Percentiles rank a stretch among this genome's conserved stretches.
Evolutionary conservation across 495 filamentous ascomycete genomes (phyloP).

Genomic region (Neurospora sp.): DNA sequence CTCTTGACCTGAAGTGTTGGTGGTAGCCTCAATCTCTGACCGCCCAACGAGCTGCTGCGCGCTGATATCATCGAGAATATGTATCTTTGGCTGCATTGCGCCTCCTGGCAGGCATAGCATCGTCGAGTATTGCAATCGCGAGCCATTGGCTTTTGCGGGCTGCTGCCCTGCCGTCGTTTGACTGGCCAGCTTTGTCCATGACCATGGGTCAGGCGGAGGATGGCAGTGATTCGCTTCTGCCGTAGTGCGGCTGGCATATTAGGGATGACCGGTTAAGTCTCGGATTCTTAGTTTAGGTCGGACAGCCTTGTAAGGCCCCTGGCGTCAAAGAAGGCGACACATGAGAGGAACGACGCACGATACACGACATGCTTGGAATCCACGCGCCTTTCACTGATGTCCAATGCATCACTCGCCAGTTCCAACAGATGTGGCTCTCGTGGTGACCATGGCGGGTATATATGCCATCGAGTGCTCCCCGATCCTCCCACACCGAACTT

Average conservation of each 20-base stretch:
- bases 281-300: neutral
- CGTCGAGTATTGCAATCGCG: neutral
- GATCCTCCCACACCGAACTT: neutral
- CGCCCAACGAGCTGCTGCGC: neutral
- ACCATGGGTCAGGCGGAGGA: neutral
- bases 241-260: neutral
- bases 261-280: neutral
- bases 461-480: neutral
- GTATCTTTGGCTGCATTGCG: neutral
- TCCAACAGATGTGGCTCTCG: neutral
- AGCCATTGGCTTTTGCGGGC: neutral
- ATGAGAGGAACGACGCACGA: neutral
- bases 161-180: neutral
- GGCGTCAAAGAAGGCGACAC: neutral
- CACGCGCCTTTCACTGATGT: neutral
- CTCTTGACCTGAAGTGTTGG: neutral
- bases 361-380: neutral
- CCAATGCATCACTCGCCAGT: neutral
- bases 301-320: constrained; percentile 2
- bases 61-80: neutral
- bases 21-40: neutral
- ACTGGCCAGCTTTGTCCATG: neutral
- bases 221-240: neutral
- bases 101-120: neutral
- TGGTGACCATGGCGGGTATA: neutral